Evolutionary conservation across 2,329 filamentous ascomycete genomes (phyloP), one percentile per base, ranked within the genome.

Genomic region (Nothophaeocryptopus gaeumannii): DNA sequence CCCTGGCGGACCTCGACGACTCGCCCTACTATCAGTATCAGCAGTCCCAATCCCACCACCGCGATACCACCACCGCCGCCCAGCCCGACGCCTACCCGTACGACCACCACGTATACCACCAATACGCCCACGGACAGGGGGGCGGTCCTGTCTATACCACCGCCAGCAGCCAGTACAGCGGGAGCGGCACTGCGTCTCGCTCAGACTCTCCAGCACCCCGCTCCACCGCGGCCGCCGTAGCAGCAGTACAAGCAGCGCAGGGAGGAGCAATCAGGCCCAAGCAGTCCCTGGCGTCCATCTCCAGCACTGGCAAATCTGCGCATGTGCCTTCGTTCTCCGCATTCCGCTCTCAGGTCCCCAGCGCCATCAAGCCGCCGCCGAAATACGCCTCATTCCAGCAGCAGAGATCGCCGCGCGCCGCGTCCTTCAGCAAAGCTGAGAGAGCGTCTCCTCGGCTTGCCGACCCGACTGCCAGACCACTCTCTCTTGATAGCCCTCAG

Each of bases 321-420:
- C 20, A 3, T 26, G 66, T 72, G 39, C 68, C 70, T 51, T 72
- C 72, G 39, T 74, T 74, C 61, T 68, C 71, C 48, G 64, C 69
- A 57, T 74, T 74, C 62, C 71, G 70, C 48, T 68, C 70, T 31
- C 69, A 71, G 56, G 46, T 59, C n/a, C 61, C 60, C 39, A 50
- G 38, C 39, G 45, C 46, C 11, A 37, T 44, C 30, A 45, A 33
- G 13, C 48, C 31, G 33, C 45, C 37, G 30, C 33, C 36, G 11
- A 33, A 51, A 39, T 16, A 50, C 45, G 41, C 50, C 48, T 79
- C 60, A 66, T 82, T 54, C 79, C 78, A 54, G 67, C 46, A 50
- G 12, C 52, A 73, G 73, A 68, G 71, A 54, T 74, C 76, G 44
- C 73, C 77, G 55, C 65, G 76, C 47, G 68, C 74, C 50, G 65